phyloP scores from a whole-genome alignment of 2,329 filamentous ascomycete genomes.

The Harringtonia aguacate region DNA sequence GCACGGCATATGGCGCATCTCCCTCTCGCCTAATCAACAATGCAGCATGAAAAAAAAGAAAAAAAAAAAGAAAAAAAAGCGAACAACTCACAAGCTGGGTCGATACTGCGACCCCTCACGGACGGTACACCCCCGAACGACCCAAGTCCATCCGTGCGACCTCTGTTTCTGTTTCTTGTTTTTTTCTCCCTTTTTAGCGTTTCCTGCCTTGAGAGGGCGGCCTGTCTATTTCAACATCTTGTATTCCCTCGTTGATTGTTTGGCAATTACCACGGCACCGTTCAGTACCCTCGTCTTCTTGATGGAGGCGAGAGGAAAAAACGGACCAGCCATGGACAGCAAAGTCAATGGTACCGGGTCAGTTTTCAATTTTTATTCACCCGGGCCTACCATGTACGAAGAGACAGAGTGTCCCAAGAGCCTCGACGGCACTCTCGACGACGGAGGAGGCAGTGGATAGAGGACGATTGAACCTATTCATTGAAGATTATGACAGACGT shows the following conservation, averaged over 20 bases:
- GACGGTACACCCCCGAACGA: background rate
- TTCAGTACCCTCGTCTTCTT: background rate
- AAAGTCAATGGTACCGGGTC: slow-evolving; percentile 5
- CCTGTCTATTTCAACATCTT: background rate
- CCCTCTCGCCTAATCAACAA: background rate
- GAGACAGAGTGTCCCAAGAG: background rate
- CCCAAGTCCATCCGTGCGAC: background rate
- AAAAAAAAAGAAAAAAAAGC: background rate
- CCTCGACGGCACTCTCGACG: background rate
- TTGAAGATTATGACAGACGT: slow-evolving; percentile 8
- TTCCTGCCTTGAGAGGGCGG: background rate
- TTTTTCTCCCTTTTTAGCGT: background rate
- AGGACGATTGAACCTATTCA: slow-evolving; percentile 43
- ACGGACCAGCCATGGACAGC: slow-evolving; percentile 7
- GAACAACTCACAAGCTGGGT: slow-evolving; percentile 25
- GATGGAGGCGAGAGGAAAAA: background rate
- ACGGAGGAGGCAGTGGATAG: slow-evolving; percentile 25
- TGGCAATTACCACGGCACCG: slow-evolving; percentile 8
- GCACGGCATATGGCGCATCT: background rate
- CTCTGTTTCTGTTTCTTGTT: background rate
- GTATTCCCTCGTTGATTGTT: background rate
- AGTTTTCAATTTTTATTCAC: background rate
- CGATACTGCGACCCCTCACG: slow-evolving; percentile 42
- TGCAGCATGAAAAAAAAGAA: background rate
- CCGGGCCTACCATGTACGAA: slow-evolving; percentile 18